phyloP scores from a whole-genome alignment of 1,284 basidiomycete genomes.

The Coniferiporia sulphurascens region DNA sequence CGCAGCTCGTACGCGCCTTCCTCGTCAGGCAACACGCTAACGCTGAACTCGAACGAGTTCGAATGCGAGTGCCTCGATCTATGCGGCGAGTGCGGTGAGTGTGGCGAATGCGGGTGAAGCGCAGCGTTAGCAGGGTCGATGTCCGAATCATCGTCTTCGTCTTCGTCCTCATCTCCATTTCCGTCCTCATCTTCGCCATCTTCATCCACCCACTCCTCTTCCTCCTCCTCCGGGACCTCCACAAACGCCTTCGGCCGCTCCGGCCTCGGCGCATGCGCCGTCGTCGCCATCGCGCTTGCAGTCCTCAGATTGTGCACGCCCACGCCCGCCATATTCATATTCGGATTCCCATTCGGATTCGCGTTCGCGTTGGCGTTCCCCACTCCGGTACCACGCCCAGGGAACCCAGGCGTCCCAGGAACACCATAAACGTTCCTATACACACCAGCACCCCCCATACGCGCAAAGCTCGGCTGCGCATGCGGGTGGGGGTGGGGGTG shows the following conservation, averaged over 20 bases:
- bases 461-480: neutral
- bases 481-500: too few species aligned
- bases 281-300: neutral
- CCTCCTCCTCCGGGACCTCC: too few species aligned
- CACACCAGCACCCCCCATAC: neutral
- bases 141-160: constrained; percentile 9
- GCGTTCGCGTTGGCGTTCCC: neutral
- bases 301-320: neutral
- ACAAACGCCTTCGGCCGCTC: too few species aligned
- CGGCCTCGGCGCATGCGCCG: neutral
- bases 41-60: too few species aligned
- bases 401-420: constrained; percentile 9
- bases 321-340: neutral
- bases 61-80: too few species aligned
- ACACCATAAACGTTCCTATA: constrained; percentile 3
- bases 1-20: too few species aligned
- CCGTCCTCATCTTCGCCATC: neutral
- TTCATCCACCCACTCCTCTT: too few species aligned
- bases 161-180: neutral
- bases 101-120: too few species aligned
- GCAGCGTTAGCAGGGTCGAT: neutral
- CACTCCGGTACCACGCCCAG: neutral
- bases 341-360: neutral
- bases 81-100: too few species aligned
- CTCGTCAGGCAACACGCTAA: too few species aligned